Evolutionary conservation across 306 rosid genomes (phyloP).

Genomic region (Senna siamea): DNA sequence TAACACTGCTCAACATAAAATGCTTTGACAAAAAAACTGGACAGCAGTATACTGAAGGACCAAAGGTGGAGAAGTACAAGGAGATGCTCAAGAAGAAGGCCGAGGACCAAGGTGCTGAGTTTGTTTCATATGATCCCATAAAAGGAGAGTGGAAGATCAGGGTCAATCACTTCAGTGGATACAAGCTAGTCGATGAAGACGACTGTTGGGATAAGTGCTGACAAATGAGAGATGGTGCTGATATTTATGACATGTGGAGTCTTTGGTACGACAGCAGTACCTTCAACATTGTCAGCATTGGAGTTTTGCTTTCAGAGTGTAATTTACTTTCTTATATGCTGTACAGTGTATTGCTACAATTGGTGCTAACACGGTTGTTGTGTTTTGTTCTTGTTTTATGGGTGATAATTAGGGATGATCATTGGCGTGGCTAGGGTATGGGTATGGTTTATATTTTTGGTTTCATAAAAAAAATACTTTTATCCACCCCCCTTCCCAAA

Average conservation of each 20-base stretch:
- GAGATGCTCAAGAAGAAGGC: constrained; percentile 94
- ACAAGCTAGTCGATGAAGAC: constrained; percentile 59
- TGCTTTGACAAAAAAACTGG: constrained; percentile 84
- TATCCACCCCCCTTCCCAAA: too few relatives aligned
- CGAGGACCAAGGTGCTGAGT: constrained; percentile 91
- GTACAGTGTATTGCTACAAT: neutral
- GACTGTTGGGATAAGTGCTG: constrained; percentile 40
- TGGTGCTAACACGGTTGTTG: neutral
- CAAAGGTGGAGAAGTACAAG: constrained; percentile 77
- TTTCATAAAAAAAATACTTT: too few relatives aligned
- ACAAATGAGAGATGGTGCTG: neutral
- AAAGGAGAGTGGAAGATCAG: constrained; percentile 95
- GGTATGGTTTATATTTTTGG: too few relatives aligned
- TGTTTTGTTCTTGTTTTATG: neutral
- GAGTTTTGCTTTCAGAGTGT: neutral
- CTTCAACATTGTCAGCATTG: neutral
- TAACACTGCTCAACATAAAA: constrained; percentile 85
- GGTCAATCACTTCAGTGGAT: constrained; percentile 82
- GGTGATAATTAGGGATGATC: too few relatives aligned
- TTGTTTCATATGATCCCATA: constrained; percentile 71
- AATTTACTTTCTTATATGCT: neutral
- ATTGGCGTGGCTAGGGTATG: too few relatives aligned
- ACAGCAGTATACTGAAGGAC: constrained; percentile 73
- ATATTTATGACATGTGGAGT: neutral
- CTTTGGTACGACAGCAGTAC: too few relatives aligned